Percentiles rank a stretch among this genome's conserved stretches.
Evolutionary conservation across 768 basidiomycete species (phyloP).

Genomic region (Agaricus sinodeliciosus): DNA sequence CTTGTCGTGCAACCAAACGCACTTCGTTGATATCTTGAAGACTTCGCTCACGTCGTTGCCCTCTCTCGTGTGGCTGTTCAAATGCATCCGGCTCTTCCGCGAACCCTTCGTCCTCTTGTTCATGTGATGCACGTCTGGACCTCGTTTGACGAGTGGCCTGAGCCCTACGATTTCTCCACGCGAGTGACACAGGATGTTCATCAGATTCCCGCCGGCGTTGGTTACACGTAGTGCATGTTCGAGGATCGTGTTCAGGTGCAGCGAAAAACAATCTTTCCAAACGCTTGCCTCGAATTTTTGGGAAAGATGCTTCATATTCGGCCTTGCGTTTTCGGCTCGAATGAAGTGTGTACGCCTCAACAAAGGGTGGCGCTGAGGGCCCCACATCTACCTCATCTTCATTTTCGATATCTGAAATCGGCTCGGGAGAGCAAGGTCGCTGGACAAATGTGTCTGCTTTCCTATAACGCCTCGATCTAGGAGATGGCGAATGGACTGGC

Average conservation of each 20-base stretch:
- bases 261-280: slow-evolving; percentile 80
- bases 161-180: slow-evolving; percentile 9
- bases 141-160: neutral
- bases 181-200: slow-evolving; percentile 8
- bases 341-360: neutral
- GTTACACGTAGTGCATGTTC: slow-evolving; percentile 64
- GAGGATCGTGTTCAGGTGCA: slow-evolving; percentile 66
- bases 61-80: slow-evolving; percentile 20
- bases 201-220: slow-evolving; percentile 26
- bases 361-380: neutral
- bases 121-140: slow-evolving; percentile 5
- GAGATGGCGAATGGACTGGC: slow-evolving; percentile 2
- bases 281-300: slow-evolving; percentile 71
- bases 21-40: slow-evolving; percentile 23
- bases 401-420: neutral
- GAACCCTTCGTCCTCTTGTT: slow-evolving; percentile 42
- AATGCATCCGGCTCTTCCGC: slow-evolving; percentile 33
- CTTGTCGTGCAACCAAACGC: slow-evolving; percentile 23
- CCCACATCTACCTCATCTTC: neutral
- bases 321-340: slow-evolving; percentile 4
- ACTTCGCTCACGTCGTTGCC: slow-evolving; percentile 26
- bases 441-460: neutral
- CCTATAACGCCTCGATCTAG: slow-evolving; percentile 1
- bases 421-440: neutral
- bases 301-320: slow-evolving; percentile 58